phyloP scores from a whole-genome alignment of 2,329 filamentous ascomycete genomes.

The Cercospora berteroae region DNA sequence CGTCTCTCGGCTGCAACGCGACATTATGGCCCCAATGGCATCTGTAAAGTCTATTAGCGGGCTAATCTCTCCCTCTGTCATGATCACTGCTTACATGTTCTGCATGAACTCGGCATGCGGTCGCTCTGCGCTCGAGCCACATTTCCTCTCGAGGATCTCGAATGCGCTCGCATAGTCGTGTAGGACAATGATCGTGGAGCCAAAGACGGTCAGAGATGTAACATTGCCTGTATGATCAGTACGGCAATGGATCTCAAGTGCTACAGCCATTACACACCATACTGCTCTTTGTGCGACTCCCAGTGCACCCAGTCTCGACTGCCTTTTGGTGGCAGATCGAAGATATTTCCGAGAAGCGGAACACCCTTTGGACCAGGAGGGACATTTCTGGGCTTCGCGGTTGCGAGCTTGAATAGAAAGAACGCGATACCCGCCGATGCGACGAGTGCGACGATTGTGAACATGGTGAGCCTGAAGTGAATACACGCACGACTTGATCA shows the following conservation, averaged over 20 bases:
- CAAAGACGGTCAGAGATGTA: slow-evolving; percentile 44
- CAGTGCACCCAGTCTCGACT: slow-evolving; percentile 44
- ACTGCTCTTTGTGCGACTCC: slow-evolving; percentile 42
- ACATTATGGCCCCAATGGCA: slow-evolving; percentile 43
- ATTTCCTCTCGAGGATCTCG: slow-evolving; percentile 42
- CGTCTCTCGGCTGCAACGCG: slow-evolving; percentile 9
- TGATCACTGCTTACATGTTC: slow-evolving; percentile 10
- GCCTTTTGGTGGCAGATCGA: slow-evolving; percentile 28
- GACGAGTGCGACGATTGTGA: not conserved
- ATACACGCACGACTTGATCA: not conserved
- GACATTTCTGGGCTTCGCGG: slow-evolving; percentile 9
- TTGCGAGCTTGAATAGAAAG: not conserved
- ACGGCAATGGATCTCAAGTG: too few species aligned
- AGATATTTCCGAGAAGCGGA: slow-evolving; percentile 28
- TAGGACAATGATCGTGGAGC: slow-evolving; percentile 45
- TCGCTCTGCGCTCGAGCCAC: slow-evolving; percentile 40
- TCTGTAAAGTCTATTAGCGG: not conserved
- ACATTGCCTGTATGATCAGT: slow-evolving; percentile 10
- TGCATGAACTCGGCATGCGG: slow-evolving; percentile 31
- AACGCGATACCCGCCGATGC: not conserved
- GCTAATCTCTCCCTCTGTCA: slow-evolving; percentile 9
- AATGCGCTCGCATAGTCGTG: slow-evolving; percentile 40
- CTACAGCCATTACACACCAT: slow-evolving; percentile 7
- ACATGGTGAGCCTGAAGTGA: not conserved
- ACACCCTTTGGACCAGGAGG: slow-evolving; percentile 29